Base-by-base conservation (phyloP, 169 alveolate genomes). In the Sarcocystis neurona region DNA sequence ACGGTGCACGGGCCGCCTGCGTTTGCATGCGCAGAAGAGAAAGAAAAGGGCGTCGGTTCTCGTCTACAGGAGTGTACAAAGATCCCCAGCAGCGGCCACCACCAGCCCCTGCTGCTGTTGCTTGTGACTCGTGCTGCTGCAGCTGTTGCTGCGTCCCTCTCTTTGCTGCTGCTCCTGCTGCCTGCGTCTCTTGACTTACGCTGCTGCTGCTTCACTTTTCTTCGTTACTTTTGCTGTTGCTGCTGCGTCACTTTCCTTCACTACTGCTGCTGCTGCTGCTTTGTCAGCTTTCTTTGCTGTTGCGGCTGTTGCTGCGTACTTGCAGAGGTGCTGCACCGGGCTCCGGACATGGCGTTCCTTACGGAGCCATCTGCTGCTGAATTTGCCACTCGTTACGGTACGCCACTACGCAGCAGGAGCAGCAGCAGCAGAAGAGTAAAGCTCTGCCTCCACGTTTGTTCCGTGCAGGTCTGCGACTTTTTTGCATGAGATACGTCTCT, bases 321-420 rank as follows among this genome's bases (percentile, higher is more conserved):
- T 37, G 6, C 53, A 72, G 82, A 72, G 6, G 82, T 72, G 34
- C 82, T 72, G 34, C 82, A 53, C 34, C 53, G 41, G 47, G 82
- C 82, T 27, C 82, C 82, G 56, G 82, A 72, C 82, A 72, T 72
- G 82, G 47, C 82, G 82, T 72, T 72, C 56, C 27, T 72, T 47
- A 72, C 2, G 39, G 82, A 72, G 32, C 82, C 82, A 30, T 72
- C 82, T 6, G 82, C 82, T 0, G 39, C 53, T 4, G 82, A 72
- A 39, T 72, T 72, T 18, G 82, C 82, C 23, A 30, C 82, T 5
- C 82, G 82, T 18, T 72, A 72, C 53, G 82, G 82, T 72, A 27
- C 1, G 82, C n/a, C 10, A 37, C 10, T 1, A 30, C 23, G 58
- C 41, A 5, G 15, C 34, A 4, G 53, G 34, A 32, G 32, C 58